Base-by-base conservation (phyloP, 345 rosid genomes). In the Euphorbia lathyris region DNA sequence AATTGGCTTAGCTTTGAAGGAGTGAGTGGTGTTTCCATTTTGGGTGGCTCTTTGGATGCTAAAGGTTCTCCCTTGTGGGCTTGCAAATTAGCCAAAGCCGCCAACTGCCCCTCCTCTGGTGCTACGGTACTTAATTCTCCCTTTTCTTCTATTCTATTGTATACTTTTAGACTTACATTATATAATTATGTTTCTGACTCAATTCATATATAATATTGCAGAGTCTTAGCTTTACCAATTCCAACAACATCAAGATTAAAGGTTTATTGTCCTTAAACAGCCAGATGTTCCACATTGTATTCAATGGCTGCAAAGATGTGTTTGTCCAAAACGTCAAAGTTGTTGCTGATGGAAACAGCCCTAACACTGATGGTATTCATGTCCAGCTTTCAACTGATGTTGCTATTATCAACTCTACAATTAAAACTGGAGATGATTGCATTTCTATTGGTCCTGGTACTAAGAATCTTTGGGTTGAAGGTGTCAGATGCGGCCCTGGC, bases 31-130 rank as follows among this genome's bases (percentile, higher is more conserved):
- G 80, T 83, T 67, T 77, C 86, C 38, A 73, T 89, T 9, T 27
- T 69, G 58, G 92, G 90, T 16, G 87, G 89, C 9, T 53, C 72
- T 13, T 68, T 87, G n/a, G 90, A 89, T 67, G 92, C 90, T 14
- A 83, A 79, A 23, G 96, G 96, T 9, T 17, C 85, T 0, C 65
- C 79, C 17, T 76, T 89, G 70, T 89, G 92, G 90, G 82, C 60
- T 45, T 86, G 92, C 70, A 87, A 86, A 23, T 20, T 45, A 17
- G 78, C 79, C 22, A 50, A 81, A 23, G 70, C 70, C 66, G 7
- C 55, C 6, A n/a, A 59, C 26, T 87, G 92, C 68, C 90, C 88
- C 7, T 38, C 88, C 7, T 38, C 43, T 55, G 90, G 89, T 27
- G 86, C 89, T 63, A 83, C 89, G 85, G 92, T 87, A 79, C 5